A percentile compares a stretch with the other conserved stretches of the same genome.
Evolutionary conservation across 768 basidiomycete species (phyloP).

Genomic region (Mycena venus): DNA sequence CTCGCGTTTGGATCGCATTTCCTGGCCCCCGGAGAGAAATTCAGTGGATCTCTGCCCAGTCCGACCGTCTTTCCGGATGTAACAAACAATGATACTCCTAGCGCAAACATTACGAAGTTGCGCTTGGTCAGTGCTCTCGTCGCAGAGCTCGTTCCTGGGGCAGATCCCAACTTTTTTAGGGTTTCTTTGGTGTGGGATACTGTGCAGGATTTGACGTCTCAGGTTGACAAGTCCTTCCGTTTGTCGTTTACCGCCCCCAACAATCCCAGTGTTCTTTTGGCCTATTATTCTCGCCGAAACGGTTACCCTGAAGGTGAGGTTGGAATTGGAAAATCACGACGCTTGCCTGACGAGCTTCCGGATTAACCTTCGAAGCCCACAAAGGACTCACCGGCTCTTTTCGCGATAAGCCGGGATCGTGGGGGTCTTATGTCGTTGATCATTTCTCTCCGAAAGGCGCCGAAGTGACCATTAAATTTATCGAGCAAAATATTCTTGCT

Average conservation of each 20-base stretch:
- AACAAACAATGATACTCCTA: constrained; percentile 1
- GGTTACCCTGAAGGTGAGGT: constrained; percentile 29
- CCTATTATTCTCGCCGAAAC: constrained; percentile 32
- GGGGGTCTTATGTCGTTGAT: constrained; percentile 33
- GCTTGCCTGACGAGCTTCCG: background rate
- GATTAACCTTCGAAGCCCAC: background rate
- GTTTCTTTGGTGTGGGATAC: constrained; percentile 32
- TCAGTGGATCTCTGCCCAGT: constrained; percentile 22
- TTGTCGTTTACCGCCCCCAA: constrained; percentile 24
- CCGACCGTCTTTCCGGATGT: constrained; percentile 24
- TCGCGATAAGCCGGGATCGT: constrained; percentile 27
- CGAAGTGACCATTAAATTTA: constrained; percentile 24
- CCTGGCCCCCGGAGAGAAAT: constrained; percentile 16
- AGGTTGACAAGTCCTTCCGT: constrained; percentile 12
- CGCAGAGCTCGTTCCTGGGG: constrained; percentile 24
- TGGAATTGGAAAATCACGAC: background rate
- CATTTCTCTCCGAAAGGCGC: constrained; percentile 31
- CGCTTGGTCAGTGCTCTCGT: constrained; percentile 28
- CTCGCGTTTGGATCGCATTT: constrained; percentile 32
- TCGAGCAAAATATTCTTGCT: constrained; percentile 29
- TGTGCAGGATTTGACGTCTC: constrained; percentile 30
- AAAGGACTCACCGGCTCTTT: constrained; percentile 27
- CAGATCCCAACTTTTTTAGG: constrained; percentile 5
- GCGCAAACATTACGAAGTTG: constrained; percentile 29
- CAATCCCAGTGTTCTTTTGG: constrained; percentile 24